Percentiles rank a stretch among this genome's conserved stretches.
These are phyloP conservation scores for Hypocreales sp. DNA, from an alignment of 2,329 filamentous ascomycete genomes.

Conservation along the genomic window DNA sequence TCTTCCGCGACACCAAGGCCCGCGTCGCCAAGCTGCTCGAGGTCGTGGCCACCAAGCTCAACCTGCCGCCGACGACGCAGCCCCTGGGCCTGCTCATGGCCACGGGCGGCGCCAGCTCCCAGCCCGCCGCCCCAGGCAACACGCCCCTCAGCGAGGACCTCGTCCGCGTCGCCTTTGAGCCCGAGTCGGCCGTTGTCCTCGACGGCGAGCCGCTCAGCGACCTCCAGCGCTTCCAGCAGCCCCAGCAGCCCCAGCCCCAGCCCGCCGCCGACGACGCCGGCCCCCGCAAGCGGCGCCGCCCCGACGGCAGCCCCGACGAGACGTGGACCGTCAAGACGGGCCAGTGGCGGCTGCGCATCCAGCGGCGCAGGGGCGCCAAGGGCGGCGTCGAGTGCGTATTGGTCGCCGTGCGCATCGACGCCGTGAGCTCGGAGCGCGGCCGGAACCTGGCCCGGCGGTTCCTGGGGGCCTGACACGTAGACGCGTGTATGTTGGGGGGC, in stretches of 20 bases:
- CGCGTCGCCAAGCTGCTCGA: conserved; percentile 61
- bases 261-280: conserved; percentile 10
- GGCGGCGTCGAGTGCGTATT: conserved; percentile 54
- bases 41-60: conserved; percentile 69
- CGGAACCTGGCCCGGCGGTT: conserved; percentile 54
- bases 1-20: conserved; percentile 54
- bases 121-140: conserved; percentile 51
- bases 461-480: conserved; percentile 20
- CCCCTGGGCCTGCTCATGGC: conserved; percentile 54
- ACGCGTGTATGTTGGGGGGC: no score
- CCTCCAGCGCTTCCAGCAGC: background rate
- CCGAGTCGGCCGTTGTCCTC: conserved; percentile 41
- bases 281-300: conserved; percentile 29
- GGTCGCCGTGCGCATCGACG: conserved; percentile 62
- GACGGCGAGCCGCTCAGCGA: conserved; percentile 34
- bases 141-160: conserved; percentile 55
- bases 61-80: conserved; percentile 42
- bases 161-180: conserved; percentile 48
- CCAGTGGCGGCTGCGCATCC: conserved; percentile 58
- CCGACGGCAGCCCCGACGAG: conserved; percentile 18
- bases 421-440: conserved; percentile 46
- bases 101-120: conserved; percentile 43
- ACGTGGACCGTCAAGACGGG: conserved; percentile 52
- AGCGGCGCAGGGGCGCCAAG: conserved; percentile 31
- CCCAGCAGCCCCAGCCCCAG: conserved; percentile 11